phyloP scores from a whole-genome alignment of 805 yeast species.

The Candida piceae region DNA sequence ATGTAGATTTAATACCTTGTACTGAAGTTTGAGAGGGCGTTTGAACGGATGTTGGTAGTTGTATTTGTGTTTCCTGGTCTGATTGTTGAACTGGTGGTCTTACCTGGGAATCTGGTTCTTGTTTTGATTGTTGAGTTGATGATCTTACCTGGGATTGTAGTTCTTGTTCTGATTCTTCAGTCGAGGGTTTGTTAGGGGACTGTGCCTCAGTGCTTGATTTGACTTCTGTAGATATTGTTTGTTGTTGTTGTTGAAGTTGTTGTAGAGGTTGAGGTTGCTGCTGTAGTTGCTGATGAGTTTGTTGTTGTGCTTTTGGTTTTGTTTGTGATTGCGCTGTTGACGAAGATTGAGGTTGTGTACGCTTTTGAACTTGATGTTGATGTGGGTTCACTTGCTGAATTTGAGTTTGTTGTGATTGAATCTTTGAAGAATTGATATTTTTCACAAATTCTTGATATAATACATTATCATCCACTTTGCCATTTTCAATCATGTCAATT shows the following conservation, averaged over 20 bases:
- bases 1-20: too few relatives aligned
- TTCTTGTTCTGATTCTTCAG: too few relatives aligned
- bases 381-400: not conserved
- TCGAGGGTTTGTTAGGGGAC: not conserved
- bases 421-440: not conserved
- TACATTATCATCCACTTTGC: constrained; percentile 34
- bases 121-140: too few relatives aligned
- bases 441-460: constrained; percentile 25
- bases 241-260: not conserved
- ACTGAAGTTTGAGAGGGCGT: too few relatives aligned
- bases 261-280: not conserved
- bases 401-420: not conserved
- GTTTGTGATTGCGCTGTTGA: not conserved
- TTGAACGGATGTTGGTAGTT: not conserved
- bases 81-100: too few relatives aligned
- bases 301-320: not conserved
- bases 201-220: not conserved
- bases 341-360: not conserved
- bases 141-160: not conserved
- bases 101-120: not conserved
- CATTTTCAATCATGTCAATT: constrained; percentile 37
- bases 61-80: too few relatives aligned
- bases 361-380: not conserved
- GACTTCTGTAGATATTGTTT: not conserved
- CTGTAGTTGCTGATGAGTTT: constrained; percentile 1